Evolutionary conservation across 73 alveolate species (phyloP).

Genomic region (Durusdinium trenchii): DNA sequence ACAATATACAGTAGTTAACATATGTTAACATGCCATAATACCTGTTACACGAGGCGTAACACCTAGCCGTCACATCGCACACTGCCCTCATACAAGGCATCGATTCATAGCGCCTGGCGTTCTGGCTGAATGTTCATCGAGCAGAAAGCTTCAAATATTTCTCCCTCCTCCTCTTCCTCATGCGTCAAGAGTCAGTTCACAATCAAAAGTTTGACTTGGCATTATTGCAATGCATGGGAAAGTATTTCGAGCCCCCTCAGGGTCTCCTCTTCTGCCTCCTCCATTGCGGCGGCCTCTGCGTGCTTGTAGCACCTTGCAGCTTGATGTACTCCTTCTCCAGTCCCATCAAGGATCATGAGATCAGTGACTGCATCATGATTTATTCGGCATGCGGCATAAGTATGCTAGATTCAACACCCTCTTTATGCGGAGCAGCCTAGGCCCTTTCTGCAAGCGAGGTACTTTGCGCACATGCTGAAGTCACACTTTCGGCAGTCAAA

Average conservation of each 20-base stretch:
- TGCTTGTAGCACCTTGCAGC: conserved; percentile 57
- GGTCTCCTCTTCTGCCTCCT: conserved; percentile 49
- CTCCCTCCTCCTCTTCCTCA: conserved; percentile 19
- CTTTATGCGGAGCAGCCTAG: background rate
- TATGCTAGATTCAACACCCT: too few species aligned
- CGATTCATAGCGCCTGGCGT: conserved; percentile 61
- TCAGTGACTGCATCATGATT: too few species aligned
- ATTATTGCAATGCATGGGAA: background rate
- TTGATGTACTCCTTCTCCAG: too few species aligned
- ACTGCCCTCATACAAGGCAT: background rate
- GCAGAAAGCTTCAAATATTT: conserved; percentile 53
- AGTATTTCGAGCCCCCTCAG: background rate
- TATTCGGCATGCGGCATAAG: too few species aligned
- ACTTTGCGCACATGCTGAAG: conserved; percentile 82
- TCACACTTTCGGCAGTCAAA: conserved; percentile 91
- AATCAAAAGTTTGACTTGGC: background rate
- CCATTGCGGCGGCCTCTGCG: conserved; percentile 62
- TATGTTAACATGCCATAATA: too few species aligned
- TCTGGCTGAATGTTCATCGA: conserved; percentile 53
- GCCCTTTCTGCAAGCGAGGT: background rate
- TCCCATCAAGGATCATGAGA: too few species aligned
- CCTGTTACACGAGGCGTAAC: too few species aligned
- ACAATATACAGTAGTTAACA: too few species aligned
- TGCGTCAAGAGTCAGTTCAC: background rate
- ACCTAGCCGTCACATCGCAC: background rate